phyloP scores from a whole-genome alignment of 768 basidiomycete genomes.

The Tephrocybe sp. region DNA sequence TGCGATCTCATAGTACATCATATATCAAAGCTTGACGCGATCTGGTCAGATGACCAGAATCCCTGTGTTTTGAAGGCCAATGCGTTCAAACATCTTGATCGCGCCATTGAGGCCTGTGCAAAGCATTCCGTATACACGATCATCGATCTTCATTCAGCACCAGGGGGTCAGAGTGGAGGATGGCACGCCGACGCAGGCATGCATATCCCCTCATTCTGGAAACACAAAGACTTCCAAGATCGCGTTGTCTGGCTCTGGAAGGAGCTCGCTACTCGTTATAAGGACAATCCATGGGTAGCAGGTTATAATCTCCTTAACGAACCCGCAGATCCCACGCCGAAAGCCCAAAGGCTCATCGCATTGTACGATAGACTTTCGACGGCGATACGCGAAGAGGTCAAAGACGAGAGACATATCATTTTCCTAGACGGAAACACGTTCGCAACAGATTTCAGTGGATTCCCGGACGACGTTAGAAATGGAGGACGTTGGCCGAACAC shows the following conservation, averaged over 20 bases:
- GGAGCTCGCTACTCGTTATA: conserved; percentile 72
- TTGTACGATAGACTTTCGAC: conserved; percentile 68
- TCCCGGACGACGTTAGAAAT: conserved; percentile 51
- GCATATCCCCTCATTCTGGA: conserved; percentile 73
- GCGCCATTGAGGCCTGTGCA: conserved; percentile 71
- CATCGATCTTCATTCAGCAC: conserved; percentile 75
- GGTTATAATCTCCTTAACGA: conserved; percentile 88
- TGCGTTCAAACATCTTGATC: conserved; percentile 82
- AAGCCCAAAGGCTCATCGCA: conserved; percentile 56
- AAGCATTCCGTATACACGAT: conserved; percentile 75
- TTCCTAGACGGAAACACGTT: conserved; percentile 89
- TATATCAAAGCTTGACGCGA: background rate
- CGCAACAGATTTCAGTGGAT: conserved; percentile 67
- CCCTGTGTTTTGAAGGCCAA: conserved; percentile 70
- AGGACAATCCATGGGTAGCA: conserved; percentile 74
- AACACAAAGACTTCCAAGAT: conserved; percentile 83
- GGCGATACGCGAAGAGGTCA: conserved; percentile 74
- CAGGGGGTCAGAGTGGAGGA: conserved; percentile 68
- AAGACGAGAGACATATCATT: conserved; percentile 61
- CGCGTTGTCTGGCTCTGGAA: conserved; percentile 75
- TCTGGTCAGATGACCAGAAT: conserved; percentile 58
- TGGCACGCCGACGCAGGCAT: conserved; percentile 82
- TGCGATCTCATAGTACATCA: conserved; percentile 10
- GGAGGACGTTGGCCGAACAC: conserved; percentile 62
- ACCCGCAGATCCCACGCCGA: conserved; percentile 61